Percentiles rank a stretch among this genome's conserved stretches.
Conservation (phyloP, 2,329 filamentous ascomycete genomes). For the Trichoderma citrinoviride region DNA sequence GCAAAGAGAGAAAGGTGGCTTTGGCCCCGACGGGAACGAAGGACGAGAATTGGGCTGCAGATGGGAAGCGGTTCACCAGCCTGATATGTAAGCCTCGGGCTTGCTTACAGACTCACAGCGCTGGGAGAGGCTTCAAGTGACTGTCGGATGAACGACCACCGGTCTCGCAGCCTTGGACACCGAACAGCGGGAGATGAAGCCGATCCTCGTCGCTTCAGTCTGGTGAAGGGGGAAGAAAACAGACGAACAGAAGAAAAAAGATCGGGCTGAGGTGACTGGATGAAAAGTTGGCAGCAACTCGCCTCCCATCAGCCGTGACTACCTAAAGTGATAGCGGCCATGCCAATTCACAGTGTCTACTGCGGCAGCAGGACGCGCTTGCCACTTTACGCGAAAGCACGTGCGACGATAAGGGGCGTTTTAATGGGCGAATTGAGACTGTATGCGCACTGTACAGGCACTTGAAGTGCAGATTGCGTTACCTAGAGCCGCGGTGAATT, state of each 20-base stretch:
- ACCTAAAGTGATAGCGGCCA: constrained; percentile 12
- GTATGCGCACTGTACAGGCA: constrained; percentile 17
- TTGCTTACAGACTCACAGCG: neutral
- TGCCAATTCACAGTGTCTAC: constrained; percentile 34
- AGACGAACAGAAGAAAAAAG: constrained; percentile 5
- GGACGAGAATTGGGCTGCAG: neutral
- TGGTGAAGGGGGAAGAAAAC: neutral
- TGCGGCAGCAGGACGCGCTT: constrained; percentile 27
- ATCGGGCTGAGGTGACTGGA: constrained; percentile 6
- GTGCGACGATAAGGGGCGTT: constrained; percentile 25
- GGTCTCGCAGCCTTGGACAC: neutral
- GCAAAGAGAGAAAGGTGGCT: neutral
- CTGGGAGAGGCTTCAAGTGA: neutral
- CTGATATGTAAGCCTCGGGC: neutral
- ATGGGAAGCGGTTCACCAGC: neutral
- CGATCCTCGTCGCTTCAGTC: neutral
- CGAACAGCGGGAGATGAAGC: neutral
- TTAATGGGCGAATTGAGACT: constrained; percentile 23
- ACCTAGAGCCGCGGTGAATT: neutral
- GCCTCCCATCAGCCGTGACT: constrained; percentile 28
- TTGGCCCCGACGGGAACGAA: neutral
- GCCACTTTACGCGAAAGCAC: constrained; percentile 36
- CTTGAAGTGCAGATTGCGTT: neutral
- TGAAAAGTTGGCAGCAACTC: constrained; percentile 31
- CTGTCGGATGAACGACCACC: neutral